phyloP scores from a whole-genome alignment of 202 grass and related monocot genomes.

The Schoenoplectus triqueter region DNA sequence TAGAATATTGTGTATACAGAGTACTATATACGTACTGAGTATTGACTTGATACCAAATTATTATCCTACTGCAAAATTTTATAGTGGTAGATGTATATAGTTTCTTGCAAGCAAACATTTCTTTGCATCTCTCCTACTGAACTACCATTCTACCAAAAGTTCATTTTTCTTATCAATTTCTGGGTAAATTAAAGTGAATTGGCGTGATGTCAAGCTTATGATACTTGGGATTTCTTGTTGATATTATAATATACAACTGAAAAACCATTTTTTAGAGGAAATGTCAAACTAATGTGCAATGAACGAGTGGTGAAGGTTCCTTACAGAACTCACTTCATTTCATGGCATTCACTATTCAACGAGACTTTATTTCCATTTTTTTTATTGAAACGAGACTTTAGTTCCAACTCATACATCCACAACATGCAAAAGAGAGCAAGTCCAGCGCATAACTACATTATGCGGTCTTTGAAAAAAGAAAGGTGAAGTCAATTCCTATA shows the following conservation, averaged over 20 bases:
- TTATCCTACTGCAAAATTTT: neutral
- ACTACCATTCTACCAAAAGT: neutral
- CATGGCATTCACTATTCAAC: neutral
- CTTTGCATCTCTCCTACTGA: neutral
- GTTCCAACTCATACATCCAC: neutral
- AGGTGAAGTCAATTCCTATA: constrained; percentile 5
- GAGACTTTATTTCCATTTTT: neutral
- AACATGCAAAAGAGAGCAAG: neutral
- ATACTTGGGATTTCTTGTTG: neutral
- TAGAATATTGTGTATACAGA: neutral
- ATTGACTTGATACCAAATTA: neutral
- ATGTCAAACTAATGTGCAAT: constrained; percentile 16
- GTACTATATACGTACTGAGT: neutral
- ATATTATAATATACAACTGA: neutral
- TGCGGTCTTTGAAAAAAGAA: constrained; percentile 13
- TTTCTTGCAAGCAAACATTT: constrained; percentile 28
- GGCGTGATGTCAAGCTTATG: neutral
- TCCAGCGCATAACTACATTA: constrained; percentile 22
- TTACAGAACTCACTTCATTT: neutral
- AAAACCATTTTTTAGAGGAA: neutral
- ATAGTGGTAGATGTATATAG: neutral
- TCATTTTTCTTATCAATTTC: neutral
- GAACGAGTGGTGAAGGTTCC: neutral
- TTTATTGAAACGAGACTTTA: too few species aligned
- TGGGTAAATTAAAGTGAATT: constrained; percentile 9